Evolutionary conservation across 2,329 filamentous ascomycete genomes (phyloP), one percentile per base, ranked within the genome.

Genomic region (Apiospora pterosperma): DNA sequence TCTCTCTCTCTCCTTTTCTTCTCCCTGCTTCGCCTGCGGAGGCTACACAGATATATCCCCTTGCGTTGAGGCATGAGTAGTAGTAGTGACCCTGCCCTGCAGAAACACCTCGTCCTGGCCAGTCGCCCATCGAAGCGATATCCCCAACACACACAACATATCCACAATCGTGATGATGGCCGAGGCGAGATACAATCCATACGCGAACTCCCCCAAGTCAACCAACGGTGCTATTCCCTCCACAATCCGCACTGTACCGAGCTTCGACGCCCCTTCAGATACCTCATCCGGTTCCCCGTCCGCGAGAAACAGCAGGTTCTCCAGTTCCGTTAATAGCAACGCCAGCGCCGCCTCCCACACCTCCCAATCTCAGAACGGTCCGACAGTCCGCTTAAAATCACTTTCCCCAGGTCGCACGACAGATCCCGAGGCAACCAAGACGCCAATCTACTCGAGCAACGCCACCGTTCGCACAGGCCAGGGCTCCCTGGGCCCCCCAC

Each of bases 201-300:
- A 59, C 55, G 48, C 62, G 39, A 64, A 41, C 52, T 66, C 65
- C 3, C 65, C 65, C 38, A 66, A 66, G 36, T 64, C 62, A 12
- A 34, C 38, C 60, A 44, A 42, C 23, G 60, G 60, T 31, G 28
- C 60, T n/a, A 19, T 62, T 67, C 72, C 76, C 63, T 78, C 80
- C 70, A 87, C 85, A 36, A 88, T 88, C 67, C 84, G 86, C 67
- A 82, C 84, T 63, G 85, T 88, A 41, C 79, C 81, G 42, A 87
- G 83, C 76, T 82, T 83, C 72, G 85, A 88, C 73, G 80, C 77
- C 38, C 71, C 75, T 31, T 78, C 81, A 64, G 74, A 69, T 14
- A 78, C 78, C 52, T 78, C 76, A 19, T 74, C 75, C 61, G 75
- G 76, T 44, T 76, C 77, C 19, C 75, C 74, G 6, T 79, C 78